Conservation (phyloP, 768 basidiomycete genomes). For the Terana coerulea region DNA sequence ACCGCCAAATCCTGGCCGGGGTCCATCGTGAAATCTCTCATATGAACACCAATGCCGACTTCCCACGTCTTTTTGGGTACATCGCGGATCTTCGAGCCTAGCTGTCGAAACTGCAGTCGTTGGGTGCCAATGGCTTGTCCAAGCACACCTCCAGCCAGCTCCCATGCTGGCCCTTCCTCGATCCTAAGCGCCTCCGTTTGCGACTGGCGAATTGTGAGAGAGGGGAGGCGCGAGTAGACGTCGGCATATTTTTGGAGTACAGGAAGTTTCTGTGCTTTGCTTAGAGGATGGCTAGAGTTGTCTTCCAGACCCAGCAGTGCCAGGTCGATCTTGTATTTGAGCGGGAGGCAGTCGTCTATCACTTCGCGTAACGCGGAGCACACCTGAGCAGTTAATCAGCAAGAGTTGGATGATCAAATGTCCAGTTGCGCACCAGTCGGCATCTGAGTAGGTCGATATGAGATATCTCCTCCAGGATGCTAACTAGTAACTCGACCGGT, state of each 20-base stretch:
- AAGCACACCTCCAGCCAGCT: conserved; percentile 13
- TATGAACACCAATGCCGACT: not conserved
- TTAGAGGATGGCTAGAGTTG: not conserved
- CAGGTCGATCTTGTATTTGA: conserved; percentile 12
- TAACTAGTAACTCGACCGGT: not conserved
- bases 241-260: conserved; percentile 1
- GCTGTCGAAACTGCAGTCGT: conserved; percentile 3
- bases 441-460: conserved; percentile 2
- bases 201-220: not conserved
- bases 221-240: not conserved
- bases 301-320: conserved; percentile 8
- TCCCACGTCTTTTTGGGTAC: conserved; percentile 4
- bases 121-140: conserved; percentile 3
- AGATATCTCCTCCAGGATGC: conserved; percentile 4
- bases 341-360: not conserved
- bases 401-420: not conserved
- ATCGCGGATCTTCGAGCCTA: conserved; percentile 3
- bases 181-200: not conserved
- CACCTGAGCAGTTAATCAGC: not conserved
- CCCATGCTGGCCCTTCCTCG: conserved; percentile 14
- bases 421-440: not conserved
- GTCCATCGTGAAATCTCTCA: conserved; percentile 13
- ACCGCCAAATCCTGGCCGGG: conserved; percentile 13
- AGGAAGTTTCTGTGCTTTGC: conserved; percentile 4
- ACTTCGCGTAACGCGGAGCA: not conserved